Conservation (phyloP, 306 rosid genomes). For the Morella rubra region DNA sequence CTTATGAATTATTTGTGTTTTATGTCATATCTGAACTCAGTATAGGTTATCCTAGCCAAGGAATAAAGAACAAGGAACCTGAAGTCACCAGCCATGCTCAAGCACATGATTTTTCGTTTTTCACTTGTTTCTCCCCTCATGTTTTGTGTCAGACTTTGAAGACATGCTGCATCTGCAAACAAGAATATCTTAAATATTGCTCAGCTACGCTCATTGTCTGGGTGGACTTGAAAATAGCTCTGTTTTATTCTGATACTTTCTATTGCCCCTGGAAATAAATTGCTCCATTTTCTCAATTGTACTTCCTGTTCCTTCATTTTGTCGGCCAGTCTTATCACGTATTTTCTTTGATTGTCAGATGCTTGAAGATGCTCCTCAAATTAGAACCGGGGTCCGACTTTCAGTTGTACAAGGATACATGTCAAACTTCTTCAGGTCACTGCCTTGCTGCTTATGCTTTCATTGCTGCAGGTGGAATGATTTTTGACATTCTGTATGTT, state of each 20-base stretch:
- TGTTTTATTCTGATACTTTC: background rate
- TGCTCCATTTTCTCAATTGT: background rate
- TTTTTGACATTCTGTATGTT: constrained; percentile 34
- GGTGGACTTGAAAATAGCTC: background rate
- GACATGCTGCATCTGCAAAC: background rate
- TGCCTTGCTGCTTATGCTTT: constrained; percentile 27
- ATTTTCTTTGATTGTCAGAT: constrained; percentile 46
- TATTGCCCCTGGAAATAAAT: background rate
- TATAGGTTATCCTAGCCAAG: too few relatives aligned
- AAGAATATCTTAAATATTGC: background rate
- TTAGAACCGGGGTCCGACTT: constrained; percentile 56
- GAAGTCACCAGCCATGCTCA: background rate
- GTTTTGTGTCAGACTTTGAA: background rate
- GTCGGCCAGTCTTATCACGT: constrained; percentile 13
- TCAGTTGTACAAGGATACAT: constrained; percentile 90
- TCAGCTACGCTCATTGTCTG: background rate
- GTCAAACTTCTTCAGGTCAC: constrained; percentile 78
- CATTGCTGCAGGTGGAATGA: constrained; percentile 21
- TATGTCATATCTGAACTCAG: background rate
- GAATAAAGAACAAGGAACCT: background rate
- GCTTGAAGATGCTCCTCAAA: constrained; percentile 62
- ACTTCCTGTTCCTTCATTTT: constrained; percentile 23
- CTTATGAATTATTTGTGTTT: background rate
- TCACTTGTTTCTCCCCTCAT: background rate
- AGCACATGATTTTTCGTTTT: background rate